These are phyloP conservation scores for Chaetomiaceae sp. DNA, from an alignment of 2,329 filamentous ascomycete genomes.

Conservation along the genomic window DNA sequence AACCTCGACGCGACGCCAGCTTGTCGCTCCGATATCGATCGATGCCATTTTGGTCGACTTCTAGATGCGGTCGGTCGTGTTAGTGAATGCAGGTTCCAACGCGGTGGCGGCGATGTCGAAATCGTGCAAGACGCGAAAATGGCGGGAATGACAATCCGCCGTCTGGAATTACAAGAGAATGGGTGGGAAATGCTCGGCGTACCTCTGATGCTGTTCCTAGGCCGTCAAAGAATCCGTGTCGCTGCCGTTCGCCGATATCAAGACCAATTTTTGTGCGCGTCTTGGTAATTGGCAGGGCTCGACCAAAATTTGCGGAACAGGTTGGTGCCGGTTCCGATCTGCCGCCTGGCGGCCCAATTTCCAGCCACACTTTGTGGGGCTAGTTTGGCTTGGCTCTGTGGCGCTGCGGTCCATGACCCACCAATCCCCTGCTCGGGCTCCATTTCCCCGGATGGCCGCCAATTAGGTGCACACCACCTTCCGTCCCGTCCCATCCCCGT, in stretches of 20 bases:
- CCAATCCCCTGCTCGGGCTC: neutral
- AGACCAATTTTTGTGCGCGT: slow-evolving; percentile 28
- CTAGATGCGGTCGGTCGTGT: slow-evolving; percentile 47
- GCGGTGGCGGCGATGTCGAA: slow-evolving; percentile 11
- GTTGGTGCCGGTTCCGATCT: slow-evolving; percentile 24
- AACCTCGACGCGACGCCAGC: slow-evolving; percentile 97
- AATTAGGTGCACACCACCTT: no score
- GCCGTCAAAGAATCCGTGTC: slow-evolving; percentile 29
- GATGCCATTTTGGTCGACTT: slow-evolving; percentile 63
- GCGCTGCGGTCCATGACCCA: neutral
- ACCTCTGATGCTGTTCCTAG: slow-evolving; percentile 27
- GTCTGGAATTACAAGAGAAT: slow-evolving; percentile 12
- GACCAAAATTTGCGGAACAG: slow-evolving; percentile 26
- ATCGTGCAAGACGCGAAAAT: slow-evolving; percentile 17
- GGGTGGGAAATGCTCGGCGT: slow-evolving; percentile 18
- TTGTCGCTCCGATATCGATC: slow-evolving; percentile 73
- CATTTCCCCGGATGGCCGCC: no score
- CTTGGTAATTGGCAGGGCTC: slow-evolving; percentile 29
- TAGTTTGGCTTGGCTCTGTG: slow-evolving; percentile 7
- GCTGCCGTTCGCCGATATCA: slow-evolving; percentile 27
- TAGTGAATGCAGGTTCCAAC: slow-evolving; percentile 21
- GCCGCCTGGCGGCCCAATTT: neutral
- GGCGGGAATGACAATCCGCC: slow-evolving; percentile 10
- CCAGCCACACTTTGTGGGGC: slow-evolving; percentile 21
- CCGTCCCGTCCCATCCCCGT: no score